Conservation (phyloP, 495 filamentous ascomycete species). For the Pseudevernia furfuracea region DNA sequence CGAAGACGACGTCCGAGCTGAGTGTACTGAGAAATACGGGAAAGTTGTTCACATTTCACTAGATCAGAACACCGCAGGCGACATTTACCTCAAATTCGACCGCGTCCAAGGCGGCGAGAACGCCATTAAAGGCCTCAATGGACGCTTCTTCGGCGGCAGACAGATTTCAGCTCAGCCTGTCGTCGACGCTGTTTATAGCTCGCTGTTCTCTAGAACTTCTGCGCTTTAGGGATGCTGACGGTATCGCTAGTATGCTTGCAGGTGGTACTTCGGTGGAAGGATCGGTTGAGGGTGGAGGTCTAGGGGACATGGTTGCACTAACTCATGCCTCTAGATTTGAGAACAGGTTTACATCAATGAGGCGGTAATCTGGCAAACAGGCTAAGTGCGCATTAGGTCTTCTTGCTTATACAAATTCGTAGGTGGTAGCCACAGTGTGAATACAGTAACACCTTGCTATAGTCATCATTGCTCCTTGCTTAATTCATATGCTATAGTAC, state of each 20-base stretch:
- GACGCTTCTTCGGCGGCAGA: constrained; percentile 83
- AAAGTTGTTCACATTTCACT: constrained; percentile 95
- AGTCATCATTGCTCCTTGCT: neutral
- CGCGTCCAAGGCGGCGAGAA: constrained; percentile 90
- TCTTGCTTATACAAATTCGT: constrained; percentile 1
- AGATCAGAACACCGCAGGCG: constrained; percentile 88
- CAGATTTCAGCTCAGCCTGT: constrained; percentile 91
- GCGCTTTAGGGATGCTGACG: constrained; percentile 39
- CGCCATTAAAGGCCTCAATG: constrained; percentile 94
- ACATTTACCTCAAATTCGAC: constrained; percentile 98
- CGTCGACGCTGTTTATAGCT: constrained; percentile 97
- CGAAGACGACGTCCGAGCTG: constrained; percentile 85
- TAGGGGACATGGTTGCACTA: neutral
- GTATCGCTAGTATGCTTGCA: constrained; percentile 1
- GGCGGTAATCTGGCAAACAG: neutral
- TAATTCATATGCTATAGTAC: neutral
- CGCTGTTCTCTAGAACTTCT: constrained; percentile 83
- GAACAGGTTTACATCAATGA: neutral
- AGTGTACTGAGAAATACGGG: constrained; percentile 95
- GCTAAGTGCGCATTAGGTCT: constrained; percentile 1
- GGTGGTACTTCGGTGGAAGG: neutral
- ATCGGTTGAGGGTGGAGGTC: neutral
- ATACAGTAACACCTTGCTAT: neutral
- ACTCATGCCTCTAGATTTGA: neutral
- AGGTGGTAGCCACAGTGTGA: neutral